Evolutionary conservation across 2,329 filamentous ascomycete species (phyloP).

Genomic region (Didymellaceae sp.): DNA sequence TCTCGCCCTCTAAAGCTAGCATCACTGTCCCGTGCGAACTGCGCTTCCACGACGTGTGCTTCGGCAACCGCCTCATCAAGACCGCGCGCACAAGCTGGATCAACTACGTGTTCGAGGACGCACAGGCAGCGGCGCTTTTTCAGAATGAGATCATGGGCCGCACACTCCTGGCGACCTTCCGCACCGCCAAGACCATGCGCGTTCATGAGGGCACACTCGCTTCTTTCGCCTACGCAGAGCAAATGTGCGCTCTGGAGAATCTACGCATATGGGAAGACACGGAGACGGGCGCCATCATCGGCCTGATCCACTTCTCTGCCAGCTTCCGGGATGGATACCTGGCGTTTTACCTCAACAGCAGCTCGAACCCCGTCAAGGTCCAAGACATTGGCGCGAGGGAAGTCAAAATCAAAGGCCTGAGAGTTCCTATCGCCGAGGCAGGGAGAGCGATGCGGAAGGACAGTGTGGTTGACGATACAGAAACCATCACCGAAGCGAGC

Average conservation of each 20-base stretch:
- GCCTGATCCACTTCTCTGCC: conserved; percentile 53
- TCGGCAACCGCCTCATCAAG: conserved; percentile 42
- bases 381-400: conserved; percentile 50
- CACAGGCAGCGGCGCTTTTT: conserved; percentile 47
- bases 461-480: conserved; percentile 19
- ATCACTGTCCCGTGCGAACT: conserved; percentile 49
- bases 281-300: conserved; percentile 51
- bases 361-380: conserved; percentile 46
- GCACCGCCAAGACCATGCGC: conserved; percentile 54
- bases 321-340: conserved; percentile 54
- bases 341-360: conserved; percentile 54
- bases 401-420: conserved; percentile 53
- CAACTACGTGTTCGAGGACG: conserved; percentile 52
- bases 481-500: not conserved
- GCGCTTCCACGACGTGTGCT: conserved; percentile 49
- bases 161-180: conserved; percentile 51
- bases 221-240: conserved; percentile 54
- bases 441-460: conserved; percentile 29
- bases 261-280: conserved; percentile 56
- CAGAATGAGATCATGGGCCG: conserved; percentile 57
- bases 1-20: conserved; percentile 53
- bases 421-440: conserved; percentile 40
- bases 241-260: conserved; percentile 57
- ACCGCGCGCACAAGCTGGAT: conserved; percentile 53
- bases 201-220: conserved; percentile 53